A percentile compares a stretch with the other conserved stretches of the same genome.
These are phyloP conservation scores for Litchi chinensis DNA, from an alignment of 345 rosid genomes.

Conservation along the genomic window DNA sequence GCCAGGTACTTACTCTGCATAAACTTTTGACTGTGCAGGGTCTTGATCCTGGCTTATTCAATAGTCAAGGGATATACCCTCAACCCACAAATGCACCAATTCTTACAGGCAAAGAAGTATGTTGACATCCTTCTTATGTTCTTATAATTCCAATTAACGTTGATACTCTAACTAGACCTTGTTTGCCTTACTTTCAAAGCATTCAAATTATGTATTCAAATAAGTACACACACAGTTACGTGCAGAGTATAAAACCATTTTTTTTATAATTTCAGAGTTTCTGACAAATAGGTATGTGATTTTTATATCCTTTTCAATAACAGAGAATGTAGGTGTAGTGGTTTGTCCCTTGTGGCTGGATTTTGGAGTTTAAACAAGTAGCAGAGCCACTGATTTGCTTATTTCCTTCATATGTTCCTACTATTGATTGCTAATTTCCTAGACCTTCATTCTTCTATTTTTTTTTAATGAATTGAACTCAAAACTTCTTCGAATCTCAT, in stretches of 20 bases:
- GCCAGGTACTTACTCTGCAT: constrained; percentile 6
- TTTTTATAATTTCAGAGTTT: background rate
- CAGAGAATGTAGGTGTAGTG: background rate
- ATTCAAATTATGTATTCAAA: background rate
- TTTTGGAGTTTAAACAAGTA: background rate
- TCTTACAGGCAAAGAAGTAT: constrained; percentile 73
- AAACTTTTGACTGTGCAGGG: constrained; percentile 39
- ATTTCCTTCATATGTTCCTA: background rate
- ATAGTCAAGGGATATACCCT: constrained; percentile 80
- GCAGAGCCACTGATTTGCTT: background rate
- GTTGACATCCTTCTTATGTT: constrained; percentile 13
- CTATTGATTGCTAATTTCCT: background rate
- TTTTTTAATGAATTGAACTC: constrained; percentile 12
- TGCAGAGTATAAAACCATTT: background rate
- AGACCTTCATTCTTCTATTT: background rate
- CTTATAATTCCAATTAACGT: background rate
- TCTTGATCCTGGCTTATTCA: constrained; percentile 63
- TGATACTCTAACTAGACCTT: background rate
- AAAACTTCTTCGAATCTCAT: constrained; percentile 14
- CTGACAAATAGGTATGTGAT: background rate
- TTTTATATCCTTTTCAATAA: background rate
- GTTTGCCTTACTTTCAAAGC: background rate
- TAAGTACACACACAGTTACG: background rate
- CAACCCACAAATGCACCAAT: constrained; percentile 56
- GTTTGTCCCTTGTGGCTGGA: background rate